Evolutionary conservation across 129 eudicot species (phyloP).

Genomic region (Centella asiatica): DNA sequence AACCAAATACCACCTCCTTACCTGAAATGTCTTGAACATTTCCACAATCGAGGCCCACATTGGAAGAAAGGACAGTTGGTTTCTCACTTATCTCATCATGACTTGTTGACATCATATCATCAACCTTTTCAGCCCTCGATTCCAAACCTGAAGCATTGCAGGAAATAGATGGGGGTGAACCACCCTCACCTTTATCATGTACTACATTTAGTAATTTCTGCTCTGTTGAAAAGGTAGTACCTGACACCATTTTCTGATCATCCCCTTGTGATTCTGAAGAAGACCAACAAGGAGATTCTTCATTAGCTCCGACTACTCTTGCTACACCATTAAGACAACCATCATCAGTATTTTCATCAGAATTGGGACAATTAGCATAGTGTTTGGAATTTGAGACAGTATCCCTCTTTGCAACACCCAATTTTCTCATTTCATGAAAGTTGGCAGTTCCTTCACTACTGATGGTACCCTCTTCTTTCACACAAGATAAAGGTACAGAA

Average conservation of each 20-base stretch:
- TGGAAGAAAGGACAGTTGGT: too few relatives aligned
- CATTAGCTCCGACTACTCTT: conserved; percentile 22
- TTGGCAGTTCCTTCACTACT: conserved; percentile 21
- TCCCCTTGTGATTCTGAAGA: too few relatives aligned
- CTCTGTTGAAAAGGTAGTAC: conserved; percentile 11
- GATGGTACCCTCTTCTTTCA: conserved; percentile 9
- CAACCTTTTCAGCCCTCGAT: too few relatives aligned
- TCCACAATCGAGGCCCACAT: background rate
- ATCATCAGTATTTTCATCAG: conserved; percentile 15
- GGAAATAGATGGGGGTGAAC: too few relatives aligned
- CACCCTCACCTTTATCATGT: too few relatives aligned
- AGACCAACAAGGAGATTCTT: conserved; percentile 34
- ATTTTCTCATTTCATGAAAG: conserved; percentile 10
- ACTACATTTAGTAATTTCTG: too few relatives aligned
- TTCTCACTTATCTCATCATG: too few relatives aligned
- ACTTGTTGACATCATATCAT: too few relatives aligned
- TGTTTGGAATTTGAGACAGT: conserved; percentile 12
- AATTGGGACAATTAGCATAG: conserved; percentile 5
- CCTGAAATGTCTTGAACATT: conserved; percentile 4
- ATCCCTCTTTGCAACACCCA: conserved; percentile 8
- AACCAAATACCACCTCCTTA: conserved; percentile 12
- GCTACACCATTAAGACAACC: background rate
- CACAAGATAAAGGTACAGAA: conserved; percentile 10
- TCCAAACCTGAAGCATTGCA: too few relatives aligned
- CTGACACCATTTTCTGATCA: too few relatives aligned